Conservation (phyloP, 352 stramenopile genomes). For the Aphanomyces astaci region DNA sequence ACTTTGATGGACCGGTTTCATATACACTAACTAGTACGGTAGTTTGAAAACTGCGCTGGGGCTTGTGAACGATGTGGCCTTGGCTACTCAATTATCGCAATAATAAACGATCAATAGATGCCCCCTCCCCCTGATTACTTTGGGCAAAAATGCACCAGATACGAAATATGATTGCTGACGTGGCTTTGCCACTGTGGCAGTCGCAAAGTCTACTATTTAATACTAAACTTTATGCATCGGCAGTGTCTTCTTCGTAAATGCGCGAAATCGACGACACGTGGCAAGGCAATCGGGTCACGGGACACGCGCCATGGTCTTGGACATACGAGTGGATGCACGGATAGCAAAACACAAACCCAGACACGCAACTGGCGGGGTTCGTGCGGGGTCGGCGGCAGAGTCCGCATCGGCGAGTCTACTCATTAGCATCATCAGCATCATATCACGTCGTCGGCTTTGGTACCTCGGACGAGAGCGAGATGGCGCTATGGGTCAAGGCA, state of each 20-base stretch:
- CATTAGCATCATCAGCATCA: slow-evolving; percentile 36
- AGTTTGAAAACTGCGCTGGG: too few relatives aligned
- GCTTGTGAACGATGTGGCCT: too few relatives aligned
- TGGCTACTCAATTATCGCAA: too few relatives aligned
- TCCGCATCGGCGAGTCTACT: slow-evolving; percentile 42
- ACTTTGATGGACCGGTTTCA: too few relatives aligned
- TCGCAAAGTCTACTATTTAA: too few relatives aligned
- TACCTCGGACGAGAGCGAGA: slow-evolving; percentile 17
- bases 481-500: slow-evolving; percentile 31
- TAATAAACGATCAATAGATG: too few relatives aligned
- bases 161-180: too few relatives aligned
- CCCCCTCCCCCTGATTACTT: too few relatives aligned
- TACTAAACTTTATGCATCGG: not conserved
- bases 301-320: slow-evolving; percentile 57
- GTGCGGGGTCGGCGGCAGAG: slow-evolving; percentile 67
- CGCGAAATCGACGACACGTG: slow-evolving; percentile 52
- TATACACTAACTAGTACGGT: too few relatives aligned
- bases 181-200: too few relatives aligned
- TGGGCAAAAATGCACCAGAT: too few relatives aligned
- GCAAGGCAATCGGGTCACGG: slow-evolving; percentile 71
- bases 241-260: slow-evolving; percentile 87
- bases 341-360: slow-evolving; percentile 81
- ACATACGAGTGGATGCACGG: slow-evolving; percentile 70
- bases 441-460: slow-evolving; percentile 33
- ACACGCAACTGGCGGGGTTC: slow-evolving; percentile 63